Base-by-base conservation (phyloP, 1,284 basidiomycete species). In the Trichosporon coremiiforme region DNA sequence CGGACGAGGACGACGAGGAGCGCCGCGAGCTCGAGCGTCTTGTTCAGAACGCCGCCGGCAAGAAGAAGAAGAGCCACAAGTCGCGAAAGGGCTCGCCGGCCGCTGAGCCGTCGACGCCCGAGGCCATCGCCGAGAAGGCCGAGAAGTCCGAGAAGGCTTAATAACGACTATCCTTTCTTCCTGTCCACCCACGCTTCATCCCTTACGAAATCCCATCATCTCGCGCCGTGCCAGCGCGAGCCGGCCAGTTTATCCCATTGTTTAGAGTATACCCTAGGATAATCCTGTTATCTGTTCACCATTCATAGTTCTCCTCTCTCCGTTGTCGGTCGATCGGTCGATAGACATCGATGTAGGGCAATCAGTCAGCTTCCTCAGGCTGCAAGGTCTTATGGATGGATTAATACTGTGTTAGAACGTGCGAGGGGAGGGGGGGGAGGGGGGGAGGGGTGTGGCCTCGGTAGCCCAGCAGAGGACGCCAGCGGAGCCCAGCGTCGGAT, bases 1-100 rank as follows among this genome's bases (percentile, higher is more conserved):
- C 95, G 1, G 95, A 97, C 78, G 94, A 94, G 79, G 89, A 91
- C 12, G 94, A 95, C 78, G 91, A 91, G 77, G 95, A 96, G 79
- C 88, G 95, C 33, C 87, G 95, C 67, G 94, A 97, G 82, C 88
- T 98, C 45, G 95, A 98, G 83, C 86, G 93, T 67, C 73, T 84
- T 20, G 83, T 84, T 2, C 79, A 83, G 74, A 79, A 82, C 64
- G 83, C 83, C 0, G 83, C 82, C 3, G 79, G 79, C 68, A 84
- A 84, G 80, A 84, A 84, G 81, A 80, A 80, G 75, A 79, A 81
- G 73, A 71, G 73, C 33, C 77, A 80, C 68, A 78, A 78, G 70
- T 76, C 79, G 72, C 75, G 80, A 17, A 66, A 65, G 53, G 62
- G 57, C 17, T 62, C 57, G 13, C 64, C 29, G 15, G 4, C 17